Base-by-base conservation (phyloP, 192 early-diverging fungal genomes). In the Podila horticola region DNA sequence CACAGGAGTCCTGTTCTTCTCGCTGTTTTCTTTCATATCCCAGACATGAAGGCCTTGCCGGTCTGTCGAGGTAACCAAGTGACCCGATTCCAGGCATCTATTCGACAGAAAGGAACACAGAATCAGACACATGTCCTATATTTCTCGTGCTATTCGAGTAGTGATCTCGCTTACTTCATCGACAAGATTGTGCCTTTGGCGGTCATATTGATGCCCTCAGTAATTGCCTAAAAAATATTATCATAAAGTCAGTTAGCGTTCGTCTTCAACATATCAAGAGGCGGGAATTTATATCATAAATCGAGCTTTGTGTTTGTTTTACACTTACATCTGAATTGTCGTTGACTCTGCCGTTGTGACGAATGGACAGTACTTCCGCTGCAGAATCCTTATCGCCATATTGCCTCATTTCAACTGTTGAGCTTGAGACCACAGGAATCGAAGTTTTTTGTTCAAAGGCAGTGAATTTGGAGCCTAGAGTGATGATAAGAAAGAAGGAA, bases 381-480 rank as follows among this genome's bases (percentile, higher is more conserved):
- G 75, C 75, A 20, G 75, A 72, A 4, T 71, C 75, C 12, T 71
- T 79, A 26, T 79, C 75, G 45, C 75, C 75, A 50, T 79, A 79
- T 28, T 72, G 52, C 12, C 75, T 66, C 69, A 79, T 79, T 31
- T 79, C 60, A 2, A 72, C 75, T 36, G 70, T 79, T 29, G 71
- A 36, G 29, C 75, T 62, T 8, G 75, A 79, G 1, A 58, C 70
- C 0, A 72, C 65, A 3, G 69, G 75, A 15, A 45, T 17, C 41
- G 30, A 31, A 38, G 3, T 10, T 36, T 3, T 41, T 45, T 2
- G 0, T 36, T 45, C 13, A 9, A 28, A 15, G 6, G 22, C n/a
- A 8, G 70, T 36, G n/a, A 67, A 79, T 4, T 17, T 50, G 4
- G 75, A 79, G 2, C 75, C 75, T 79, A 51, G 4, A 45, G 10